Evolutionary conservation across 805 yeast species (phyloP).

Genomic region (Wickerhamiella lipophila): DNA sequence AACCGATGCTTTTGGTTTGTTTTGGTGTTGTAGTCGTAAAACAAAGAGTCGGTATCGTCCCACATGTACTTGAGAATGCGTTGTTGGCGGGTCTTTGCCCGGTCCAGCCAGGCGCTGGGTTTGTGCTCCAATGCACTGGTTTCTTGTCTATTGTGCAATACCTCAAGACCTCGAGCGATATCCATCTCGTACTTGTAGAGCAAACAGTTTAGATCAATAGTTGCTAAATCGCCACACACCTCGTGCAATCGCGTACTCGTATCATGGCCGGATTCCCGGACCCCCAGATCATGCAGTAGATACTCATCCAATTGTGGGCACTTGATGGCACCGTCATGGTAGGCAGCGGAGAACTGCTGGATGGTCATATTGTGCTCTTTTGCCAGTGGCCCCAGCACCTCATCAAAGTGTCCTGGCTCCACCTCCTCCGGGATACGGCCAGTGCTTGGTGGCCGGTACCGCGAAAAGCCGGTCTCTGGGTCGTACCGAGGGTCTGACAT

Average conservation of each 20-base stretch:
- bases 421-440: conserved; percentile 84
- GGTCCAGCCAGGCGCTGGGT: conserved; percentile 15
- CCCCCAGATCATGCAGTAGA: conserved; percentile 84
- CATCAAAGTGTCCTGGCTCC: conserved; percentile 74
- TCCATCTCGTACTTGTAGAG: conserved; percentile 83
- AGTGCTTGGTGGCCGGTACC: conserved; percentile 78
- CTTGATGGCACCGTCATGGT: conserved; percentile 49
- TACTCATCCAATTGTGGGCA: conserved; percentile 84
- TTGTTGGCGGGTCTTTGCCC: conserved; percentile 42
- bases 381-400: conserved; percentile 56
- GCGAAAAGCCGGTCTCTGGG: conserved; percentile 59
- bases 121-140: no score
- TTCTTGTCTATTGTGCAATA: conserved; percentile 32
- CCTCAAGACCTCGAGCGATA: conserved; percentile 50
- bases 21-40: conserved; percentile 70
- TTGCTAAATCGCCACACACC: conserved; percentile 75
- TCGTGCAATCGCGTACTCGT: conserved; percentile 86
- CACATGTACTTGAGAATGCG: conserved; percentile 61
- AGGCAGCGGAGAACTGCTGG: conserved; percentile 53
- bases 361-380: conserved; percentile 44
- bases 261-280: conserved; percentile 93
- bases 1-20: conserved; percentile 43
- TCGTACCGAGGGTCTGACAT: conserved; percentile 60
- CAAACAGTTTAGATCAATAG: conserved; percentile 76
- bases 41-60: conserved; percentile 69